These are phyloP conservation scores for Monilinia vaccinii-corymbosi DNA, from an alignment of 2,329 filamentous ascomycete species.

Conservation along the genomic window DNA sequence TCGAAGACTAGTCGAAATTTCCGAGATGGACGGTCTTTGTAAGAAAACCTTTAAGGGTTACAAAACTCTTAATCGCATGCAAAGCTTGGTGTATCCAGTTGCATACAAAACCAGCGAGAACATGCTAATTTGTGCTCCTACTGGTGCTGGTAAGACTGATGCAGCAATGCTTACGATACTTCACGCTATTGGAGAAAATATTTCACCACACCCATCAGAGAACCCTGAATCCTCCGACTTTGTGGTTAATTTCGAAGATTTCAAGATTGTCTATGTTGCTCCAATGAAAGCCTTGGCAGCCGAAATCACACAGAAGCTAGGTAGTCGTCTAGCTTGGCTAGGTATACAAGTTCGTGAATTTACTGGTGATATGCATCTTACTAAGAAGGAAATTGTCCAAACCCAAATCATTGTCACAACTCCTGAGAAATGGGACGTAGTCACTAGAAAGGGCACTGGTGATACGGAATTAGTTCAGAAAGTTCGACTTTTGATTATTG, in stretches of 20 bases:
- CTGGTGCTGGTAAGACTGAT: slow-evolving; percentile 97
- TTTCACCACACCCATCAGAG: slow-evolving; percentile 70
- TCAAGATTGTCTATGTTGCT: slow-evolving; percentile 98
- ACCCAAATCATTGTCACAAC: slow-evolving; percentile 99
- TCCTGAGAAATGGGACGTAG: slow-evolving; percentile 98
- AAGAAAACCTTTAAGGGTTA: slow-evolving; percentile 90
- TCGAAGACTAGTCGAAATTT: slow-evolving; percentile 69
- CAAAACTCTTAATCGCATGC: slow-evolving; percentile 91
- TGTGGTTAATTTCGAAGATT: slow-evolving; percentile 72
- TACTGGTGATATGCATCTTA: slow-evolving; percentile 98
- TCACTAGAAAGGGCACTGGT: slow-evolving; percentile 92
- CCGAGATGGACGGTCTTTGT: slow-evolving; percentile 81
- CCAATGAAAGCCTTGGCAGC: slow-evolving; percentile 98
- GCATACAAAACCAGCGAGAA: slow-evolving; percentile 96
- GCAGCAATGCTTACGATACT: slow-evolving; percentile 95
- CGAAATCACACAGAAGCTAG: slow-evolving; percentile 90
- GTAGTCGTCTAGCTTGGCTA: slow-evolving; percentile 86
- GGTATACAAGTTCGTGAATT: slow-evolving; percentile 87
- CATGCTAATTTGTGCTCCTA: slow-evolving; percentile 97
- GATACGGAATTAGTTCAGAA: slow-evolving; percentile 98
- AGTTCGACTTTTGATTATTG: slow-evolving; percentile 89
- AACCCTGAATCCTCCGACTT: slow-evolving; percentile 68
- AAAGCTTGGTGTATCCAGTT: slow-evolving; percentile 90
- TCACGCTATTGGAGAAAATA: slow-evolving; percentile 81
- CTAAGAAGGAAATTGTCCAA: slow-evolving; percentile 88